phyloP scores from a whole-genome alignment of 352 stramenopile genomes.

The Phytophthora ramorum region DNA sequence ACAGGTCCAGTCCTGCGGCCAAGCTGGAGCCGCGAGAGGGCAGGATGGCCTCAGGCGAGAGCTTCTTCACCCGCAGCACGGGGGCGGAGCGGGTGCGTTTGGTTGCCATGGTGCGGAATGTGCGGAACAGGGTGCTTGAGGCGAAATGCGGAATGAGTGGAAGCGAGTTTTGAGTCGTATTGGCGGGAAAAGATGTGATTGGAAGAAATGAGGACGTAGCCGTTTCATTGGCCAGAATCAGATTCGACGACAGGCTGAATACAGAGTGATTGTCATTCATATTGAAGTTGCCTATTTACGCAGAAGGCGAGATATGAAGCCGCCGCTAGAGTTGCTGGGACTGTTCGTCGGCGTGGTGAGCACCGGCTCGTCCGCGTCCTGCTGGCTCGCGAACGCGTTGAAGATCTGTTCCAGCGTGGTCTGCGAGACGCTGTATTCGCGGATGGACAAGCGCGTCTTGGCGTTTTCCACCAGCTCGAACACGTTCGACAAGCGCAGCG shows the following conservation, averaged over 20 bases:
- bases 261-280: constrained; percentile 2
- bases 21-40: constrained; percentile 78
- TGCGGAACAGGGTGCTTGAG: background rate
- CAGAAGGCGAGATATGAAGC: constrained; percentile 21
- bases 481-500: constrained; percentile 65
- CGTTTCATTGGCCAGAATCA: constrained; percentile 16
- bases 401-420: constrained; percentile 94
- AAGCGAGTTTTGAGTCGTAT: background rate
- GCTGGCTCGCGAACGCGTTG: constrained; percentile 87
- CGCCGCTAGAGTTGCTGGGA: constrained; percentile 3
- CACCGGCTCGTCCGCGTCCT: constrained; percentile 52
- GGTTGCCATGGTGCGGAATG: constrained; percentile 17
- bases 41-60: constrained; percentile 82
- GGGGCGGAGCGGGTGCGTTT: constrained; percentile 42
- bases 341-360: constrained; percentile 17
- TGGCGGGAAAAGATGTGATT: constrained; percentile 18
- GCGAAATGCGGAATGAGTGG: background rate
- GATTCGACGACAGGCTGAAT: background rate
- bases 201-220: constrained; percentile 11
- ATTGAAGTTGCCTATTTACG: constrained; percentile 6
- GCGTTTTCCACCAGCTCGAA: constrained; percentile 73
- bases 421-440: constrained; percentile 90
- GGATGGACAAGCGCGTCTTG: constrained; percentile 53
- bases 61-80: constrained; percentile 85
- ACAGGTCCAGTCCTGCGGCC: constrained; percentile 86